phyloP scores from a whole-genome alignment of 208 protist genomes.

The Leishmania major region DNA sequence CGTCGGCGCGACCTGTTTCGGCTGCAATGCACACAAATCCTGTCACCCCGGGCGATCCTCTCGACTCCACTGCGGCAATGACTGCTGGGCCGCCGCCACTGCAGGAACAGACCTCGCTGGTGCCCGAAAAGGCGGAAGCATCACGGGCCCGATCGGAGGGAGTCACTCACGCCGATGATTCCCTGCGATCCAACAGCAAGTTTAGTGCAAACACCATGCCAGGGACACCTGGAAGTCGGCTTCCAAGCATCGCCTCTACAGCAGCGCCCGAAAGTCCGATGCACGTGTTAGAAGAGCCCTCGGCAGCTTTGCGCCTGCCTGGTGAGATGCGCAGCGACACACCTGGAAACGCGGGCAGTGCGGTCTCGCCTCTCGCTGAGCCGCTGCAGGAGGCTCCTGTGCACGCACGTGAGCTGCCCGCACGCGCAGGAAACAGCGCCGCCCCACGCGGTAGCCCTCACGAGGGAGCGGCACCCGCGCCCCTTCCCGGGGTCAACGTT shows the following conservation, averaged over 20 bases:
- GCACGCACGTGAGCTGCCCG: slow-evolving; percentile 2
- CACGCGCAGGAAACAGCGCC: slow-evolving; percentile 2
- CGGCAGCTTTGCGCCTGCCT: background rate
- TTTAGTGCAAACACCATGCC: background rate
- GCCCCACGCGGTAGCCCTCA: background rate
- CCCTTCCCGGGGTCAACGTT: slow-evolving; percentile 26
- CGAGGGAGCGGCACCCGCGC: slow-evolving; percentile 9
- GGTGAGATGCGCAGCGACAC: slow-evolving; percentile 11
- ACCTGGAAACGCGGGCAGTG: background rate
- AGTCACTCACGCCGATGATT: background rate
- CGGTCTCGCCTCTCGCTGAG: slow-evolving; percentile 21
- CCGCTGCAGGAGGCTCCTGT: slow-evolving; percentile 7
- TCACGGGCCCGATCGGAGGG: background rate
- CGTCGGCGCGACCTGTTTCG: slow-evolving; percentile 1
- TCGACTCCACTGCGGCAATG: background rate
- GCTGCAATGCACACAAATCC: background rate
- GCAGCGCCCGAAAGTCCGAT: slow-evolving; percentile 19
- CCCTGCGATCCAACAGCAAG: slow-evolving; percentile 5
- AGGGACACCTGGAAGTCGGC: slow-evolving; percentile 1
- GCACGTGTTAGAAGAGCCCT: background rate
- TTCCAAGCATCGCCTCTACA: slow-evolving; percentile 17
- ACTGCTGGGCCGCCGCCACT: background rate
- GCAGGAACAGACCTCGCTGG: slow-evolving; percentile 7
- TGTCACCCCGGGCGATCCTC: background rate
- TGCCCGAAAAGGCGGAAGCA: background rate